These are phyloP conservation scores for Aspergillus spinulosporus DNA, from an alignment of 2,329 filamentous ascomycete genomes.

Conservation along the genomic window DNA sequence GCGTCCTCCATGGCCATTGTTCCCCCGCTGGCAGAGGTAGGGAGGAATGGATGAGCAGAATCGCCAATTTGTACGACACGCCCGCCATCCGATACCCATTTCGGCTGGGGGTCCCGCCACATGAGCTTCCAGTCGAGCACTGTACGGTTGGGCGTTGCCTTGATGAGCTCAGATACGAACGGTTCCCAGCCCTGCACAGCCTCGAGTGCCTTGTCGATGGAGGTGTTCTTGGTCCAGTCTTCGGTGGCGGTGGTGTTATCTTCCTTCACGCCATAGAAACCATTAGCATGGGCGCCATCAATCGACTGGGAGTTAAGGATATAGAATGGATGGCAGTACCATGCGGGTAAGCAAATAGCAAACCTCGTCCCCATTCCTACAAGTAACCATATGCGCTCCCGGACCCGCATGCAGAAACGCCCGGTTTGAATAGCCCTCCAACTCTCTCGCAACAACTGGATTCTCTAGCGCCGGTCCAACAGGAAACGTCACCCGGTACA, in stretches of 20 bases:
- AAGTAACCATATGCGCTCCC: neutral
- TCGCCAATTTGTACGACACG: neutral
- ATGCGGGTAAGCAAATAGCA: neutral
- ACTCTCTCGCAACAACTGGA: neutral
- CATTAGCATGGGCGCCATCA: neutral
- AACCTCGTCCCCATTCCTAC: neutral
- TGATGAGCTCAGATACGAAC: neutral
- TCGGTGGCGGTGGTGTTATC: neutral
- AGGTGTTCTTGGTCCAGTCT: neutral
- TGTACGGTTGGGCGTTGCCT: neutral
- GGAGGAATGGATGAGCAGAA: neutral
- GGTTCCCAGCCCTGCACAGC: neutral
- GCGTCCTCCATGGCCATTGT: neutral
- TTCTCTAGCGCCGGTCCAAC: neutral
- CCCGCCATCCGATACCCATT: neutral
- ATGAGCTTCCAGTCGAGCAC: neutral
- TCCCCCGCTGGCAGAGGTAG: neutral
- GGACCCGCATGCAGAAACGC: neutral
- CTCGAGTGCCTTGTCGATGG: neutral
- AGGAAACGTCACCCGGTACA: neutral
- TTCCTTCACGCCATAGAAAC: neutral
- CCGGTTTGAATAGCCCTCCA: neutral
- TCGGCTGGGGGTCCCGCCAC: neutral
- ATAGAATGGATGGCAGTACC: neutral
- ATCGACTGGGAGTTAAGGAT: neutral